Conservation (phyloP, 108 stramenopile species). For the Chaetoceros muelleri region DNA sequence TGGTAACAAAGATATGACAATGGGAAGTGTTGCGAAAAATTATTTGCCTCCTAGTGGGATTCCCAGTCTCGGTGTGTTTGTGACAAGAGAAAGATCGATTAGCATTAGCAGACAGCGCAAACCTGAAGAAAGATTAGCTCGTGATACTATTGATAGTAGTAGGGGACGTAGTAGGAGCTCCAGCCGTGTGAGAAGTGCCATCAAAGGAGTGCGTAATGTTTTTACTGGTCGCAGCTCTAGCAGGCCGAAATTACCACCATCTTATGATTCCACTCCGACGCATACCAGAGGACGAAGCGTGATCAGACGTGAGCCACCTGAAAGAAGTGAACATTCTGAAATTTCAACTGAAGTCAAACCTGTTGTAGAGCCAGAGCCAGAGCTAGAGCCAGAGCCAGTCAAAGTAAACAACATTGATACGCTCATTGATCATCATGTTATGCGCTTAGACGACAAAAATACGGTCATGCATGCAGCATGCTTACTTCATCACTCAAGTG, state of each 20-base stretch:
- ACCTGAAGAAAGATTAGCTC: too few species aligned
- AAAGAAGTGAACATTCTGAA: too few species aligned
- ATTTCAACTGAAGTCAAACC: too few species aligned
- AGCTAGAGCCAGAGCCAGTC: neutral
- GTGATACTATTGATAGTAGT: neutral
- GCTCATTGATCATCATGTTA: neutral
- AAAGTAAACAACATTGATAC: neutral
- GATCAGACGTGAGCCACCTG: neutral
- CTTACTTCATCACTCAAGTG: neutral
- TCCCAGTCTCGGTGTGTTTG: neutral
- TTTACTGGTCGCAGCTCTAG: neutral
- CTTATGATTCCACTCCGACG: neutral
- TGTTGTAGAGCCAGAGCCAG: neutral
- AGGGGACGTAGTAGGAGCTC: neutral
- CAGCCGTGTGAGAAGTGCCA: neutral
- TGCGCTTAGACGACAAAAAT: neutral
- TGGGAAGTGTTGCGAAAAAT: neutral
- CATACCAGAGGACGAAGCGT: neutral
- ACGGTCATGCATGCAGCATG: neutral
- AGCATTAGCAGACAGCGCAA: neutral
- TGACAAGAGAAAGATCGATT: neutral
- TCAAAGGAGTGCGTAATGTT: neutral
- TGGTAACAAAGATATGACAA: too few species aligned
- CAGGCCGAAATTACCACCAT: neutral
- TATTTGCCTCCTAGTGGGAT: neutral